These are phyloP conservation scores for Colletotrichum neosansevieriae DNA, from an alignment of 2,329 filamentous ascomycete species.

Conservation along the genomic window DNA sequence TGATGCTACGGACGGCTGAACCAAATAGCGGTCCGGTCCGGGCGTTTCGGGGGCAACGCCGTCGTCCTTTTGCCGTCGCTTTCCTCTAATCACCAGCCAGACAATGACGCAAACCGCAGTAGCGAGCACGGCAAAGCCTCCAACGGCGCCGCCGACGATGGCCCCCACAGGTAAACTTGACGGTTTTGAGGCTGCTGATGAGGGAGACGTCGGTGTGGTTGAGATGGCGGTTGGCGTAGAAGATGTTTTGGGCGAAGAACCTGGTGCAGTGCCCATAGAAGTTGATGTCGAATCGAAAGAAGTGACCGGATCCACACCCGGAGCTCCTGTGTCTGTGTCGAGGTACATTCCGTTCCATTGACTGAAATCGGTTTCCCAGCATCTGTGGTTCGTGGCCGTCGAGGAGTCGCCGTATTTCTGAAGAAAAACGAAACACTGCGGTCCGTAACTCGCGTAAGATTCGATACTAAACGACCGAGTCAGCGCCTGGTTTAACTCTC, in stretches of 20 bases:
- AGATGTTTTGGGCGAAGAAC: neutral
- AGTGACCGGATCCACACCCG: neutral
- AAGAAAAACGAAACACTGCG: slow-evolving; percentile 1
- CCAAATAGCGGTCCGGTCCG: neutral
- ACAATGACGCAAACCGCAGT: slow-evolving; percentile 9
- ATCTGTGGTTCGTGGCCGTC: slow-evolving; percentile 1
- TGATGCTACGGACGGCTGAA: neutral
- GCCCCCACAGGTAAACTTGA: neutral
- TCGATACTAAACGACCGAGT: no score
- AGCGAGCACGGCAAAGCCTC: neutral
- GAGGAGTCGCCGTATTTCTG: neutral
- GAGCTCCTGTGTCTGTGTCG: neutral
- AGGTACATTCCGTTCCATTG: slow-evolving; percentile 5
- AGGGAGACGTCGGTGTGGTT: neutral
- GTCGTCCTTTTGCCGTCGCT: neutral
- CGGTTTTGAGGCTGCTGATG: neutral
- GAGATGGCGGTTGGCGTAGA: neutral
- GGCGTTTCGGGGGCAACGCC: neutral
- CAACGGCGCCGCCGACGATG: slow-evolving; percentile 1
- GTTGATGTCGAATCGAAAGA: neutral
- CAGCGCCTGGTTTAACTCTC: no score
- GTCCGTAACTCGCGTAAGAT: neutral
- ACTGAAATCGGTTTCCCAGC: neutral
- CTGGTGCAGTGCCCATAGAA: neutral
- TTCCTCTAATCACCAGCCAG: slow-evolving; percentile 10